Base-by-base conservation (phyloP, 495 filamentous ascomycete species). In the Penicillium nucicola region DNA sequence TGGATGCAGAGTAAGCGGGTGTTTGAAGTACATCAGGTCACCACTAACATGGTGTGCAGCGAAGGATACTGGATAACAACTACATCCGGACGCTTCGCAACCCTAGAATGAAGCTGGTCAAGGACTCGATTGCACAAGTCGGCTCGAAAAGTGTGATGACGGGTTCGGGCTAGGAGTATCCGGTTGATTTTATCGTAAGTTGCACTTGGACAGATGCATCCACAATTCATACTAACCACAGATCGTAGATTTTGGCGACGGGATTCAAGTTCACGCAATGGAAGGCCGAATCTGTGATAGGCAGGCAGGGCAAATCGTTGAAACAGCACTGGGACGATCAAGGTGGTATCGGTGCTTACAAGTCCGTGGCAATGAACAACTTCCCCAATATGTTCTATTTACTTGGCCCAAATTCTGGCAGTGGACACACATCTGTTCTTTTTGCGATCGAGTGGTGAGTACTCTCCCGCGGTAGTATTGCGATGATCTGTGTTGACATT, bases 301-400 rank as follows among this genome's bases (percentile, higher is more conserved):
- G 47, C 12, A 15, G 38, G 22, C 37, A 35, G 11, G 28, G 38
- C 1, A n/a, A 22, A 36, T 28, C 18, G 10, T 19, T 46, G 33
- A 14, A 46, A 20, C 44, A 46, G 25, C 44, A 46, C 19, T 46
- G 44, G 44, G 31, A 46, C 33, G 33, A n/a, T 19, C 31, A 28
- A 14, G 44, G 44, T 17, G 47, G 47, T 9, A 35, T 35, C 17
- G 38, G 37, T 14, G 47, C 47, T 42, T 50, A 50, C 34, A 35
- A 42, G 23, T 42, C 37, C 6, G 25, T 50, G 5, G 37, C 47
- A 13, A 30, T 50, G 38, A 42, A 35, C 25, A 30, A 35, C 11
- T 50, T 50, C 31, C 47, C 47, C 10, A 50, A 42, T 36, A 50
- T 50, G 47, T 50, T 50, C 23, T 50, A 42, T 35, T 13, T 50